A percentile compares a stretch with the other conserved stretches of the same genome.
Conservation (phyloP, 331 rosid genomes). For the Arachis monticola region DNA sequence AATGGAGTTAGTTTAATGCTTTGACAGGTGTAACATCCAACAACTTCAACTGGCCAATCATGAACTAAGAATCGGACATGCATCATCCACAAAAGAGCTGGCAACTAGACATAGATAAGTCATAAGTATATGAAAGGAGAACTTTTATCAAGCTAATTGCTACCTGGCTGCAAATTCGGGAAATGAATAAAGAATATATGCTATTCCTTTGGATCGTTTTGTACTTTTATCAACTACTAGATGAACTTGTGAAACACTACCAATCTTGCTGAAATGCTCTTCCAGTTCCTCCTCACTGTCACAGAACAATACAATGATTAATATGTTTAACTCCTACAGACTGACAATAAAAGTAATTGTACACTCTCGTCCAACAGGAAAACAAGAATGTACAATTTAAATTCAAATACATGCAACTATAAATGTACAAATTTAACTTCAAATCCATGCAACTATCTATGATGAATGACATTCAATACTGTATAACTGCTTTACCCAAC, state of each 20-base stretch:
- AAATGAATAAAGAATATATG: constrained; percentile 66
- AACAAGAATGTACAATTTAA: too few relatives aligned
- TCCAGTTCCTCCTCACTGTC: constrained; percentile 89
- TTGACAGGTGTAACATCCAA: not conserved
- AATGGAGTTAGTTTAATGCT: constrained; percentile 11
- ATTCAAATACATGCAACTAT: too few relatives aligned
- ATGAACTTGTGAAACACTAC: constrained; percentile 76
- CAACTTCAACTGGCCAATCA: not conserved
- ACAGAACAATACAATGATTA: constrained; percentile 17
- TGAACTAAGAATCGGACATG: constrained; percentile 5
- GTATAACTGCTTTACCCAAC: too few relatives aligned
- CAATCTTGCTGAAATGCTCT: constrained; percentile 68
- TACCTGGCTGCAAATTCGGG: constrained; percentile 82
- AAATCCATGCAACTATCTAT: too few relatives aligned
- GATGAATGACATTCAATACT: too few relatives aligned
- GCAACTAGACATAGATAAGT: not conserved
- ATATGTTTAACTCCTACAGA: too few relatives aligned
- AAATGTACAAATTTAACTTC: too few relatives aligned
- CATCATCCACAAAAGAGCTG: constrained; percentile 4
- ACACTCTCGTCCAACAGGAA: too few relatives aligned
- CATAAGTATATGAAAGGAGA: constrained; percentile 21
- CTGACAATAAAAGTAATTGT: too few relatives aligned
- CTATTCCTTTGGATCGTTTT: constrained; percentile 83
- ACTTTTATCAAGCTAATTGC: constrained; percentile 23
- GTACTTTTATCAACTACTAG: constrained; percentile 81